Percentiles rank a stretch among this genome's conserved stretches.
Conservation (phyloP, 75 land plant genomes). For the Azolla pinnata region DNA sequence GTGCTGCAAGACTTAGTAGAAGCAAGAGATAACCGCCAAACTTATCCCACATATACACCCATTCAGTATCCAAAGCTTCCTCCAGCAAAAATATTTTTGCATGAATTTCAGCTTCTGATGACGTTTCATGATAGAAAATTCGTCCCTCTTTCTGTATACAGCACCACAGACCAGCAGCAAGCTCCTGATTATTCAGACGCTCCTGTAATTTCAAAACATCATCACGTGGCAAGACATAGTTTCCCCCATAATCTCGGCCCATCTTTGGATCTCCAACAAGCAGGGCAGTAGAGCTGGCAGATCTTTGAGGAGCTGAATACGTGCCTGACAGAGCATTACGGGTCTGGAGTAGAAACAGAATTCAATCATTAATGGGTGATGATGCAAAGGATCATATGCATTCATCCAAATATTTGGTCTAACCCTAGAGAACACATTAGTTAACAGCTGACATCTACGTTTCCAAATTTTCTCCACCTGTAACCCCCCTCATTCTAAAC, state of each 20-base stretch:
- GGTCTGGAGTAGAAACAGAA: no score
- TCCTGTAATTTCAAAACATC: slow-evolving; percentile 95
- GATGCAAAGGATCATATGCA: no score
- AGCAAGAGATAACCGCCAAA: slow-evolving; percentile 99
- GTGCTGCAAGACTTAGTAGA: slow-evolving; percentile 88
- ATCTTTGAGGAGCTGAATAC: slow-evolving; percentile 95
- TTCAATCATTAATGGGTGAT: no score
- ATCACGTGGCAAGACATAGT: slow-evolving; percentile 94
- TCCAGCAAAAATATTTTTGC: slow-evolving; percentile 89
- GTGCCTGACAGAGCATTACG: slow-evolving; percentile 97
- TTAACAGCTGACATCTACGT: no score
- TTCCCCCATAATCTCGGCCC: slow-evolving; percentile 82
- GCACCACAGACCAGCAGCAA: slow-evolving; percentile 77
- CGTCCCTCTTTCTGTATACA: slow-evolving; percentile 28
- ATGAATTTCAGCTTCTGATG: slow-evolving; percentile 79
- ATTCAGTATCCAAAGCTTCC: slow-evolving; percentile 99
- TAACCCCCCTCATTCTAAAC: no score
- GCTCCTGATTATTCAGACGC: slow-evolving; percentile 85
- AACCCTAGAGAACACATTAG: no score
- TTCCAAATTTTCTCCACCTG: no score
- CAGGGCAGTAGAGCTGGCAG: slow-evolving; percentile 96
- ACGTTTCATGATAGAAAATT: slow-evolving; percentile 33
- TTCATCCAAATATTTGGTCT: no score
- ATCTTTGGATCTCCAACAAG: slow-evolving; percentile 89
- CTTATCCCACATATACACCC: slow-evolving; percentile 99